These are phyloP conservation scores for Pseudogymnoascus sp. DNA, from an alignment of 2,329 filamentous ascomycete genomes.

Conservation along the genomic window DNA sequence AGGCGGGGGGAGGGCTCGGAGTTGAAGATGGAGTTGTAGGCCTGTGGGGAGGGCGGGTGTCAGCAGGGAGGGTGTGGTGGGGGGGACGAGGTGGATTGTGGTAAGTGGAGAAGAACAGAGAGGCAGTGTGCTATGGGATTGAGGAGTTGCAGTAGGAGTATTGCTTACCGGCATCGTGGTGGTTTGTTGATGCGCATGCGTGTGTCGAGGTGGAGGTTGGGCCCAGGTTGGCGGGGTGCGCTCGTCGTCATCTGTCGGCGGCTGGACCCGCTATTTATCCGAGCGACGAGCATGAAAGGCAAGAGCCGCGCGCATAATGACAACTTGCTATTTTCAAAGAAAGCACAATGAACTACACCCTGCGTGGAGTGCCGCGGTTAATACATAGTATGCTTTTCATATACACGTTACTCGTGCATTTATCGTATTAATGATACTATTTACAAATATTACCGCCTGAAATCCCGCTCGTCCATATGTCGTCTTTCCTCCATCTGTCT, in stretches of 20 bases:
- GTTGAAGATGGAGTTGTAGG: conserved; percentile 97
- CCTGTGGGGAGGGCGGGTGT: conserved; percentile 42
- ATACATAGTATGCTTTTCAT: not conserved
- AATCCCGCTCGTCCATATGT: conserved; percentile 1
- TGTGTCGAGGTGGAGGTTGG: conserved; percentile 2
- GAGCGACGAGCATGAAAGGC: not conserved
- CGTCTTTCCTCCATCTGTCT: not conserved
- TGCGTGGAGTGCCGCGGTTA: not conserved
- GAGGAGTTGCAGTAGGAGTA: not conserved
- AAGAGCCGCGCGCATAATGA: conserved; percentile 1
- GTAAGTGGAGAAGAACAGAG: not conserved
- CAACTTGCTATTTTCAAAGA: not conserved
- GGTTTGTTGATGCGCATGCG: conserved; percentile 6
- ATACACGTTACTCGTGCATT: not conserved
- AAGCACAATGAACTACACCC: not conserved
- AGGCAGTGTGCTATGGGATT: not conserved
- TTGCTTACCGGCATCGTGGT: conserved; percentile 4
- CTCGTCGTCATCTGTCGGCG: conserved; percentile 7
- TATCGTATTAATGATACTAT: conserved; percentile 5
- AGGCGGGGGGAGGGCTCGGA: conserved; percentile 59
- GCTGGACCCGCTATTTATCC: conserved; percentile 6
- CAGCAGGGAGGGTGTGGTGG: not conserved
- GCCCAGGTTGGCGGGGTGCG: not conserved
- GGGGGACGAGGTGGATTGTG: not conserved
- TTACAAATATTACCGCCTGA: conserved; percentile 6